Conservation (phyloP, 192 early-diverging fungal genomes). For the Coemansia asiatica region DNA sequence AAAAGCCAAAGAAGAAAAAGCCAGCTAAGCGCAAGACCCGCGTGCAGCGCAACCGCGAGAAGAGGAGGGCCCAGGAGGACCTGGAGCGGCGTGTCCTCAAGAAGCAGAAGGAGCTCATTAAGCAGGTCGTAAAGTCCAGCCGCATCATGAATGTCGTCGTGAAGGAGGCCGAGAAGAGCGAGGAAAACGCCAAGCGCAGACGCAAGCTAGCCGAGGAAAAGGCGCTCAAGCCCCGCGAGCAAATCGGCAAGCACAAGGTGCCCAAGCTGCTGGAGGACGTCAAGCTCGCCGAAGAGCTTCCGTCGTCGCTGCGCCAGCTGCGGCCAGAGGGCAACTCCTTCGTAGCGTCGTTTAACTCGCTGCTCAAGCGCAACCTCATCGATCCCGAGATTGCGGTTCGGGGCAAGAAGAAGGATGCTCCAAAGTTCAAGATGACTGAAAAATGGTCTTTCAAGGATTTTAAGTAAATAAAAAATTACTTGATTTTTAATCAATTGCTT, state of each 20-base stretch:
- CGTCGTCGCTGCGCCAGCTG: constrained; percentile 42
- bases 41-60: constrained; percentile 59
- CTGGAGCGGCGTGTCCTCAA: constrained; percentile 43
- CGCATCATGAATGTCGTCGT: constrained; percentile 56
- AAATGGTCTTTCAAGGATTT: constrained; percentile 56
- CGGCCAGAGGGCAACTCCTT: constrained; percentile 47
- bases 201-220: constrained; percentile 32
- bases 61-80: constrained; percentile 36
- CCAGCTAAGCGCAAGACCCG: constrained; percentile 59
- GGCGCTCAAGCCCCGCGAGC: constrained; percentile 27
- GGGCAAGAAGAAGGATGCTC: constrained; percentile 7
- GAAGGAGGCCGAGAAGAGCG: constrained; percentile 29
- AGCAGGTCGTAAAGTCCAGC: constrained; percentile 57
- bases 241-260: constrained; percentile 35
- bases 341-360: constrained; percentile 33
- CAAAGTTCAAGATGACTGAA: constrained; percentile 34
- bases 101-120: constrained; percentile 44
- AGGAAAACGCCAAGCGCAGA: constrained; percentile 21
- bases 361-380: constrained; percentile 48
- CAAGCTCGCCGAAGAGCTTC: constrained; percentile 48
- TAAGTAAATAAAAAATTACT: constrained; percentile 10
- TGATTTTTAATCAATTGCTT: too few relatives aligned
- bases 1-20: constrained; percentile 25
- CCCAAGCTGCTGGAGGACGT: constrained; percentile 35
- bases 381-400: constrained; percentile 25